Evolutionary conservation across 768 basidiomycete species (phyloP).

Genomic region (Mycena capillaripes): DNA sequence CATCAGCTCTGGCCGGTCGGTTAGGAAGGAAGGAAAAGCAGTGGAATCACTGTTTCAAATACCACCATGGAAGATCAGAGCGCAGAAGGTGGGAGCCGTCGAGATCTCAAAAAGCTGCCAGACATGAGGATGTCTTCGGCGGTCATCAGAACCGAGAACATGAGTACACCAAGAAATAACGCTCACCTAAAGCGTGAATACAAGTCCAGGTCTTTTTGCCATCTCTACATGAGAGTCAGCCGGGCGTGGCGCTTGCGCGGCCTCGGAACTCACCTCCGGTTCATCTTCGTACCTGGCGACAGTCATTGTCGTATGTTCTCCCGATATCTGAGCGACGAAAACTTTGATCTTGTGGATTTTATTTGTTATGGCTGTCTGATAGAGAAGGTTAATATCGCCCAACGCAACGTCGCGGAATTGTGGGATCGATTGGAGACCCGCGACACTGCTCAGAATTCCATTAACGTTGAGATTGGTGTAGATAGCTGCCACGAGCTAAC

Average conservation of each 20-base stretch:
- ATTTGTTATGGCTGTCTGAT: not conserved
- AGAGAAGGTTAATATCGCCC: slow-evolving; percentile 21
- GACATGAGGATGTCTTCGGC: slow-evolving; percentile 1
- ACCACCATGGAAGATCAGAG: slow-evolving; percentile 9
- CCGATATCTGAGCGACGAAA: slow-evolving; percentile 10
- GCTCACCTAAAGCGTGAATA: not conserved
- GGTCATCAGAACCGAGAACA: not conserved
- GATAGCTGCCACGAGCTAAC: slow-evolving; percentile 2
- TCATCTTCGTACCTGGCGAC: slow-evolving; percentile 11
- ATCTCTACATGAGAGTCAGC: not conserved
- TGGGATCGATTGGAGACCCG: not conserved
- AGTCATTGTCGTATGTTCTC: not conserved
- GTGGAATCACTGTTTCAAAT: not conserved
- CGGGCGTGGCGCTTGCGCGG: not conserved
- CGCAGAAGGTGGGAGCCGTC: not conserved
- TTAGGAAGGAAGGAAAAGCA: not conserved
- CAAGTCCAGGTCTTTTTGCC: not conserved
- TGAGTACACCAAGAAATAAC: not conserved
- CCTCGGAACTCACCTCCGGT: not conserved
- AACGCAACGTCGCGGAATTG: slow-evolving; percentile 16
- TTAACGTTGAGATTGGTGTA: not conserved
- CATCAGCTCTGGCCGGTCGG: slow-evolving; percentile 2
- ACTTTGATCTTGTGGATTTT: not conserved
- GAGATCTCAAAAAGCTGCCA: slow-evolving; percentile 11
- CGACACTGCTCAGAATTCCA: not conserved